Evolutionary conservation across 257 asterid species (phyloP).

Genomic region (Osmanthus fragrans): DNA sequence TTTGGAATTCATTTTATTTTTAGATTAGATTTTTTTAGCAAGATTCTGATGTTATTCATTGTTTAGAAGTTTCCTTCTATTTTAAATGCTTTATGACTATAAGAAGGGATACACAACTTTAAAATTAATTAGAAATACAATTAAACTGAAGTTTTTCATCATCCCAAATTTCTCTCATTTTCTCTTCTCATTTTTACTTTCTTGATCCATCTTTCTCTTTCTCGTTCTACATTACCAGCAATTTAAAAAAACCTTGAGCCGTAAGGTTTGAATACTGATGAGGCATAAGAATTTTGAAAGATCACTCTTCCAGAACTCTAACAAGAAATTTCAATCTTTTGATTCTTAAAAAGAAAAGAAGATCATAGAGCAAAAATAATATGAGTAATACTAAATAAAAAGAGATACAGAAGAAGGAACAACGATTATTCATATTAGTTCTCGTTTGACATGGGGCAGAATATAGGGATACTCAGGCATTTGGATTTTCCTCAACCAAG

Average conservation of each 20-base stretch:
- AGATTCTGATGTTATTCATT: not conserved
- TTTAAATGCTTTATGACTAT: not conserved
- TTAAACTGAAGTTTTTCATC: not conserved
- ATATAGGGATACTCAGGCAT: not conserved
- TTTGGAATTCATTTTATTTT: not conserved
- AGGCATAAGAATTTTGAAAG: not conserved
- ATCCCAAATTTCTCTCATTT: not conserved
- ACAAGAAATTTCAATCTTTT: not conserved
- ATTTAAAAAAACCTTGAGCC: not conserved
- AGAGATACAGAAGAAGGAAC: not conserved
- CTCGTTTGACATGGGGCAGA: not conserved
- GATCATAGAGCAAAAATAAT: not conserved
- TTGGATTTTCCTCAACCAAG: not conserved
- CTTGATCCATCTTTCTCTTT: not conserved
- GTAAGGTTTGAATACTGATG: not conserved
- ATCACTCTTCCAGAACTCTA: not conserved
- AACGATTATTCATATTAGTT: not conserved
- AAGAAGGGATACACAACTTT: not conserved
- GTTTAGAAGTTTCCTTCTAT: not conserved
- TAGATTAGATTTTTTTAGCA: not conserved
- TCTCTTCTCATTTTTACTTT: too few relatives aligned
- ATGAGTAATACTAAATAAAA: not conserved
- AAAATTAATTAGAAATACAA: not conserved
- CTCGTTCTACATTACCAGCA: not conserved
- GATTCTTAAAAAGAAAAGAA: not conserved